Conservation (phyloP, 169 alveolate genomes). For the Plasmodium relictum region DNA sequence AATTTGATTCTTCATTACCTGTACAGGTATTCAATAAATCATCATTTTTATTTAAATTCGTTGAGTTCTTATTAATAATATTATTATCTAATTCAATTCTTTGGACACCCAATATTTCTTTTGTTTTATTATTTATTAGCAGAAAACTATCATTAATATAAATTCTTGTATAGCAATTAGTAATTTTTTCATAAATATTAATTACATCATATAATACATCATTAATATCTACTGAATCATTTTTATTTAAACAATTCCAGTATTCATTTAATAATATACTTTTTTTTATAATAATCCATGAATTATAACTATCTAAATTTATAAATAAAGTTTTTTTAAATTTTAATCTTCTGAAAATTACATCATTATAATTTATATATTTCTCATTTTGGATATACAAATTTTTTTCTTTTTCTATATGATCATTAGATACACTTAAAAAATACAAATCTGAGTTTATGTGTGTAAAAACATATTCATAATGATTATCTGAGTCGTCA, state of each 20-base stretch:
- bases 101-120: slow-evolving; percentile 69
- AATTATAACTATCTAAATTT: slow-evolving; percentile 56
- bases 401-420: slow-evolving; percentile 67
- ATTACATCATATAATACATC: slow-evolving; percentile 59
- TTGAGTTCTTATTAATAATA: not conserved
- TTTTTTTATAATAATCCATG: slow-evolving; percentile 60
- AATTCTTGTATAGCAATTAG: slow-evolving; percentile 46
- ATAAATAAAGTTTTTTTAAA: slow-evolving; percentile 38
- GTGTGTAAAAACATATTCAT: slow-evolving; percentile 69
- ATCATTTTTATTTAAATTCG: not conserved
- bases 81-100: not conserved
- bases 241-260: slow-evolving; percentile 14
- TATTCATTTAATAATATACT: slow-evolving; percentile 62
- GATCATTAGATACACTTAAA: slow-evolving; percentile 70
- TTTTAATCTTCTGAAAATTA: slow-evolving; percentile 52
- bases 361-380: slow-evolving; percentile 35
- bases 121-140: slow-evolving; percentile 59
- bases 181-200: slow-evolving; percentile 8
- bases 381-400: slow-evolving; percentile 66
- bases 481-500: slow-evolving; percentile 71
- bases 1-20: slow-evolving; percentile 31
- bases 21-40: not conserved
- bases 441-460: slow-evolving; percentile 58
- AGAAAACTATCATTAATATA: slow-evolving; percentile 58
- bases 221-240: slow-evolving; percentile 57